phyloP scores from a whole-genome alignment of 176 grass and related monocot species.

The Alloteropsis semialata region DNA sequence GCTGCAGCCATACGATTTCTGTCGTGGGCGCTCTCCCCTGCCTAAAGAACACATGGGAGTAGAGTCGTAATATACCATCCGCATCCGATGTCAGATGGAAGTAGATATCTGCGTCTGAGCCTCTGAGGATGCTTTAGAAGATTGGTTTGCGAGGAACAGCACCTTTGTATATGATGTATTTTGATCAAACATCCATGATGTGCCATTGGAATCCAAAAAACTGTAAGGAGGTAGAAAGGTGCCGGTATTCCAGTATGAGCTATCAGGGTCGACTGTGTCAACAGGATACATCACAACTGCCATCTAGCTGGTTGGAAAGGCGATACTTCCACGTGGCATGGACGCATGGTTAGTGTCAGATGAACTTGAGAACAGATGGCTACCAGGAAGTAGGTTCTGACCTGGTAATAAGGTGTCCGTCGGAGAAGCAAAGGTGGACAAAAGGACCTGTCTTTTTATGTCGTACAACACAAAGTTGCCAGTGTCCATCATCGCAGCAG shows the following conservation, averaged over 20 bases:
- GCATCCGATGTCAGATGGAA: slow-evolving; percentile 13
- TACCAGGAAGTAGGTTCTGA: slow-evolving; percentile 20
- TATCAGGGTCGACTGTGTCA: slow-evolving; percentile 10
- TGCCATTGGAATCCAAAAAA: slow-evolving; percentile 34
- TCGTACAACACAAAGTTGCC: slow-evolving; percentile 39
- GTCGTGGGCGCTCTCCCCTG: background rate
- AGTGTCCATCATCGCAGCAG: slow-evolving; percentile 32
- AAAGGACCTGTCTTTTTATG: background rate
- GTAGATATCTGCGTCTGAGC: background rate
- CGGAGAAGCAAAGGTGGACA: slow-evolving; percentile 42
- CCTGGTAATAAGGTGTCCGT: slow-evolving; percentile 44
- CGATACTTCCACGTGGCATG: slow-evolving; percentile 33
- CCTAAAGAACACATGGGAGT: slow-evolving; percentile 24
- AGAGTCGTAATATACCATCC: slow-evolving; percentile 26
- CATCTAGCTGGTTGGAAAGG: slow-evolving; percentile 36
- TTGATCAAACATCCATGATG: slow-evolving; percentile 19
- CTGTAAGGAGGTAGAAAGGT: slow-evolving; percentile 13
- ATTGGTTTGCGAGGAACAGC: slow-evolving; percentile 33
- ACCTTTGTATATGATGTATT: background rate
- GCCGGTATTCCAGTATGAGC: slow-evolving; percentile 24
- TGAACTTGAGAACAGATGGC: slow-evolving; percentile 34
- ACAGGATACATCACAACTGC: slow-evolving; percentile 41
- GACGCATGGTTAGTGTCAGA: slow-evolving; percentile 21
- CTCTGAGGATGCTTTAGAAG: background rate
- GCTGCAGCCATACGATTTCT: slow-evolving; percentile 9